Evolutionary conservation across 768 basidiomycete species (phyloP), one percentile per base, ranked within the genome.

Genomic region (Pleurotus salmoneostramineus): DNA sequence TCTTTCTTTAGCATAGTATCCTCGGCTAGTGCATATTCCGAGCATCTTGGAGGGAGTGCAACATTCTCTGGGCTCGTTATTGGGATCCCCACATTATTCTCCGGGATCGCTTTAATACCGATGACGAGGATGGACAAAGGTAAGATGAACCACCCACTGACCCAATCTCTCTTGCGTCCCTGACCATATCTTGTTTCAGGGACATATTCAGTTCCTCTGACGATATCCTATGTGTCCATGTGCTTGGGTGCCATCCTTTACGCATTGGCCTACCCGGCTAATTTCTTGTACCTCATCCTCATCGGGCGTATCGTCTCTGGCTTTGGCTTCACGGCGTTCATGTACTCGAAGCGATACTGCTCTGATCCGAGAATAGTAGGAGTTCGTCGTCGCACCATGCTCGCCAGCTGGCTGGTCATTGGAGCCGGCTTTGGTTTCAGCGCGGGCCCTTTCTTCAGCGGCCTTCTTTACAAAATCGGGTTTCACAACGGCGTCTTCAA

Each of bases 1-100:
- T 81, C 84, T 0, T 89, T 89, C 71, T 89, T 87, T 68, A 80
- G 88, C 57, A 75, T 87, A 43, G 83, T 89, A 3, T 84, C 87
- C 2, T 86, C 87, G 1, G 83, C 85, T 1, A 83, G 80, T 63
- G 73, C 75, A 51, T 88, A 89, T 63, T 82, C 85, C 0, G 75
- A 82, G 58, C 73, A 80, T 61, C 72, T 89, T 5, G 86, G 86
- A 21, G 88, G 87, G 14, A 79, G 73, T n/a, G 73, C 84, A n/a
- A 85, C 84, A 0, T 90, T 89, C 66, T 83, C 86, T 36, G 86
- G 88, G 52, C 64, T 90, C 5, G 78, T 80, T 35, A 83, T 88
- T 58, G 88, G 88, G 62, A 85, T 89, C 58, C 88, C 87, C 7
- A 81, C 83, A 7, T 69, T 82, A 2, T 78, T 88, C 58, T 80